Conservation (phyloP, 2,329 filamentous ascomycete genomes). For the Ramularia collo-cygni region DNA sequence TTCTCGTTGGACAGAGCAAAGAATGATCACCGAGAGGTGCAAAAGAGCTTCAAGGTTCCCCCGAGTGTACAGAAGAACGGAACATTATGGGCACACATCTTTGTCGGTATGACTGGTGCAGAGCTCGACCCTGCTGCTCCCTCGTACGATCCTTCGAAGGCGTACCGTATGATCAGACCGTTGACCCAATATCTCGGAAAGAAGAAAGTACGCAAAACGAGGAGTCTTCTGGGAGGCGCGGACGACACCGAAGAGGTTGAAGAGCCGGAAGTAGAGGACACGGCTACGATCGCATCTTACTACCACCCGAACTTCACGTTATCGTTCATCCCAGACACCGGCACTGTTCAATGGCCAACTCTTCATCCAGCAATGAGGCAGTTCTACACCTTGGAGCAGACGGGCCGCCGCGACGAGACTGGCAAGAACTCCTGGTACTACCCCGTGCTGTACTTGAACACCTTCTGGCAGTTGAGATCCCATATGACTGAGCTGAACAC, state of each 20-base stretch:
- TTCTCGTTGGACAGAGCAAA: constrained; percentile 53
- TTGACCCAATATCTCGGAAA: constrained; percentile 84
- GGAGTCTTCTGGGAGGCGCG: constrained; percentile 64
- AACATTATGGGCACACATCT: constrained; percentile 92
- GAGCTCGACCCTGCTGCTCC: constrained; percentile 67
- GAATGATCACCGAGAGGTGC: constrained; percentile 68
- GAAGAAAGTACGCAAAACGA: constrained; percentile 82
- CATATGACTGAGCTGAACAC: constrained; percentile 92
- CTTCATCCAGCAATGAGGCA: constrained; percentile 69
- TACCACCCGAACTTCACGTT: constrained; percentile 95
- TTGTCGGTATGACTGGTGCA: constrained; percentile 68
- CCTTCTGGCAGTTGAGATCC: constrained; percentile 88
- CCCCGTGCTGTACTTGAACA: constrained; percentile 86
- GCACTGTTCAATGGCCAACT: constrained; percentile 58
- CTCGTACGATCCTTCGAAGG: constrained; percentile 65
- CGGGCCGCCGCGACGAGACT: constrained; percentile 70
- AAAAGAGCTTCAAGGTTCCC: constrained; percentile 72
- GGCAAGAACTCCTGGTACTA: constrained; percentile 92
- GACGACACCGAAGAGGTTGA: constrained; percentile 41
- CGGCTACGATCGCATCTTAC: constrained; percentile 72
- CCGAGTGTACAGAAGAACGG: constrained; percentile 79
- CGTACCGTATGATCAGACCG: constrained; percentile 77
- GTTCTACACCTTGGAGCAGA: constrained; percentile 72
- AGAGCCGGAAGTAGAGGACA: constrained; percentile 45
- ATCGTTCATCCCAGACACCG: constrained; percentile 75